Evolutionary conservation across 495 filamentous ascomycete genomes (phyloP).

Genomic region (Xeromyces bisporus): DNA sequence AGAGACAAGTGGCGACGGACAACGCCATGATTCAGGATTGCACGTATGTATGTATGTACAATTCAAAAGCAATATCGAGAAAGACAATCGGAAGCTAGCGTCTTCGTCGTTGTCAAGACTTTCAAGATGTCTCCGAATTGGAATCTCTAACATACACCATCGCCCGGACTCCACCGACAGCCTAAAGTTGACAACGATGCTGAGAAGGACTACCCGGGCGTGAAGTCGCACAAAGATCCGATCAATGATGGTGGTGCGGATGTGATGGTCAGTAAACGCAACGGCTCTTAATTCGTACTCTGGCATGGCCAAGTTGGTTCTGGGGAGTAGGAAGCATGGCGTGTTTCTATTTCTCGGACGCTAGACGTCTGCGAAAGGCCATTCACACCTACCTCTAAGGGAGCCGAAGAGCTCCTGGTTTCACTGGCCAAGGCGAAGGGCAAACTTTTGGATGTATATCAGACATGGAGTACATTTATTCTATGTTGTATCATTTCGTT

Average conservation of each 20-base stretch:
- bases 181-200: conserved; percentile 46
- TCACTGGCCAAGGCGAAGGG: conserved; percentile 42
- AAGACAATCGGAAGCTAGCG: too few relatives aligned
- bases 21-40: too few relatives aligned
- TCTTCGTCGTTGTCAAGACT: too few relatives aligned
- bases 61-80: too few relatives aligned
- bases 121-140: conserved; percentile 41
- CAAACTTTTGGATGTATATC: conserved; percentile 61
- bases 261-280: conserved; percentile 55
- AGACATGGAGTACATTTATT: too few relatives aligned
- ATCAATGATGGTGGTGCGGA: conserved; percentile 49
- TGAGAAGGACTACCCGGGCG: conserved; percentile 45
- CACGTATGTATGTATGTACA: too few relatives aligned
- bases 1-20: too few relatives aligned
- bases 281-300: conserved; percentile 67
- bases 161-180: conserved; percentile 65
- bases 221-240: conserved; percentile 50
- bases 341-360: too few relatives aligned
- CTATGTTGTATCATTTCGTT: too few relatives aligned
- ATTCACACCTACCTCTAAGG: conserved; percentile 53
- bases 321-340: conserved; percentile 64
- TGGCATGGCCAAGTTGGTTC: conserved; percentile 41
- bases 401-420: conserved; percentile 58
- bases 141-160: conserved; percentile 61
- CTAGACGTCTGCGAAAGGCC: conserved; percentile 84